These are phyloP conservation scores for Baudoinia panamericana DNA, from an alignment of 495 filamentous ascomycete species.

Conservation along the genomic window DNA sequence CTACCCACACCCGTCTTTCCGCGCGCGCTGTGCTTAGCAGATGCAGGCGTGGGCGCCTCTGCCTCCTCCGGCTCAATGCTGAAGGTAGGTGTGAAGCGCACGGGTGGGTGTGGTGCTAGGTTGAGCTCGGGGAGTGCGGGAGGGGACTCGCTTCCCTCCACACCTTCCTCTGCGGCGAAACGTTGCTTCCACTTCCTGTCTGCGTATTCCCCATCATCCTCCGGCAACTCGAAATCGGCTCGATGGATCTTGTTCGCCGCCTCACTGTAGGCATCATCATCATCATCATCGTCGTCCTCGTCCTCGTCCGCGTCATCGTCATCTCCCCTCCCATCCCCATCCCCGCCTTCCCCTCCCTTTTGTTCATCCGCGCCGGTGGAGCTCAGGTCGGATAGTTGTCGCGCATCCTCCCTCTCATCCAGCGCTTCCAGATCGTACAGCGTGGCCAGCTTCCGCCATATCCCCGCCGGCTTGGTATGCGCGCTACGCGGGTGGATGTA, in stretches of 20 bases:
- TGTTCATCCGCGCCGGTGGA: slow-evolving; percentile 9
- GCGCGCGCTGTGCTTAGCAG: no score
- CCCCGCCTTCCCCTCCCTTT: slow-evolving; percentile 38
- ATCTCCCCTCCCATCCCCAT: slow-evolving; percentile 37
- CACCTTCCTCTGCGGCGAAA: slow-evolving; percentile 36
- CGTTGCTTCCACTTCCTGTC: slow-evolving; percentile 59
- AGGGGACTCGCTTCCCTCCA: slow-evolving; percentile 43
- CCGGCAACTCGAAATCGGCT: slow-evolving; percentile 59
- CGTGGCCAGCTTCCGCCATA: slow-evolving; percentile 75
- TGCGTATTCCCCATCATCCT: slow-evolving; percentile 62
- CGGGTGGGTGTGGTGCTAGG: slow-evolving; percentile 22
- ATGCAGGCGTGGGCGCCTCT: slow-evolving; percentile 2
- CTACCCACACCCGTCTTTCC: slow-evolving; percentile 2
- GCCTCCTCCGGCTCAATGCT: slow-evolving; percentile 16
- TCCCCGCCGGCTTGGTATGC: slow-evolving; percentile 78
- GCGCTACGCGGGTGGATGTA: slow-evolving; percentile 49
- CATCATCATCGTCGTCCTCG: slow-evolving; percentile 35
- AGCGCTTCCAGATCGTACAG: slow-evolving; percentile 82
- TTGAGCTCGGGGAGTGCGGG: slow-evolving; percentile 32
- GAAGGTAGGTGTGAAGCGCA: slow-evolving; percentile 19
- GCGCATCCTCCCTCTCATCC: slow-evolving; percentile 56
- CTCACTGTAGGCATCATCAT: slow-evolving; percentile 14
- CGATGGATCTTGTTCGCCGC: slow-evolving; percentile 34
- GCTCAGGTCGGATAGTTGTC: slow-evolving; percentile 15
- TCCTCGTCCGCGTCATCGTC: slow-evolving; percentile 32